Evolutionary conservation across 176 grass and related monocot species (phyloP).

Genomic region (Phoenix roebelenii): DNA sequence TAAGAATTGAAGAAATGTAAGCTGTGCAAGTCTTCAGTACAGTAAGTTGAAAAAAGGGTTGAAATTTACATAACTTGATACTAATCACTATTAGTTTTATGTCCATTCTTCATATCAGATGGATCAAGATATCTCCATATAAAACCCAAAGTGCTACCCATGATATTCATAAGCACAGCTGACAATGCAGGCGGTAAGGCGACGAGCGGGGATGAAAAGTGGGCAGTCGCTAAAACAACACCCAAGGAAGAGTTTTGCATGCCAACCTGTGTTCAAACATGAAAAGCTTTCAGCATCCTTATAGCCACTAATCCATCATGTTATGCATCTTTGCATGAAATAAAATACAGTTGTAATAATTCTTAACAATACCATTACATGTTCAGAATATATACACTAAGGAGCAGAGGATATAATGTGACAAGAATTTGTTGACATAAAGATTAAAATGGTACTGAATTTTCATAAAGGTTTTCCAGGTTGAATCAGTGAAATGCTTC

Average conservation of each 20-base stretch:
- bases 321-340: not conserved
- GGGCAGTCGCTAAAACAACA: conserved; percentile 60
- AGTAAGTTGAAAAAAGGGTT: too few species aligned
- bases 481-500: too few species aligned
- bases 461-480: too few species aligned
- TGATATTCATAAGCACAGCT: conserved; percentile 75
- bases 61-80: too few species aligned
- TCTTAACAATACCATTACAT: not conserved
- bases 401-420: too few species aligned
- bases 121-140: conserved; percentile 42
- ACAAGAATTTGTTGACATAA: too few species aligned
- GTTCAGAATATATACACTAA: too few species aligned
- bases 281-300: conserved; percentile 14
- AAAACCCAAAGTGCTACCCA: conserved; percentile 66
- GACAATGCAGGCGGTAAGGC: conserved; percentile 65
- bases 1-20: too few species aligned
- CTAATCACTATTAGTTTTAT: too few species aligned
- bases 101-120: conserved; percentile 11
- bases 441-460: too few species aligned
- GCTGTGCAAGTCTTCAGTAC: too few species aligned
- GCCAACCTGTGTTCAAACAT: conserved; percentile 41
- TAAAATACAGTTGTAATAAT: conserved; percentile 1
- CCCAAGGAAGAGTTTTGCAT: conserved; percentile 82
- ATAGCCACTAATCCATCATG: not conserved
- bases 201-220: conserved; percentile 66